phyloP scores from a whole-genome alignment of 257 asterid genomes.

The Solanum gandarillasii region DNA sequence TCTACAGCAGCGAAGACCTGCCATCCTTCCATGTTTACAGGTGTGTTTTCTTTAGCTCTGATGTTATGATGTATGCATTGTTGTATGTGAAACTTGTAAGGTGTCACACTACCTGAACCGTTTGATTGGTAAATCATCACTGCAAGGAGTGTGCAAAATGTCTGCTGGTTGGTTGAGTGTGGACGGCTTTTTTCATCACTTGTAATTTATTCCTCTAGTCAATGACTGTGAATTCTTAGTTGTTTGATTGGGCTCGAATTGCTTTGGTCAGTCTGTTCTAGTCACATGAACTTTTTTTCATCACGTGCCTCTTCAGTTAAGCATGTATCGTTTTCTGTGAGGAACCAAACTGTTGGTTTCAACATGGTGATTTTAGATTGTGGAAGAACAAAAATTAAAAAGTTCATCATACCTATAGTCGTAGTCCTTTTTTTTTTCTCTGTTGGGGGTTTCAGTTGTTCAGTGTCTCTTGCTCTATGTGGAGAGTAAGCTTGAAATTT shows the following conservation, averaged over 20 bases:
- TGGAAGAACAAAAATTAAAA: background rate
- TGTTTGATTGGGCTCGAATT: background rate
- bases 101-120: background rate
- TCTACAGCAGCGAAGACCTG: slow-evolving; percentile 85
- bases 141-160: background rate
- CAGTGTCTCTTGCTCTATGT: background rate
- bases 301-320: background rate
- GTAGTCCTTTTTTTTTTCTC: background rate
- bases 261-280: background rate
- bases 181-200: background rate
- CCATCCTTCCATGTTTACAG: slow-evolving; percentile 98
- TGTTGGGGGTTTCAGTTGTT: background rate
- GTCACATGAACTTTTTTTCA: background rate
- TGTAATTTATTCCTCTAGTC: background rate
- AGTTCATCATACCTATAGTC: background rate
- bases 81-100: background rate
- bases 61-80: background rate
- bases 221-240: background rate
- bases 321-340: background rate
- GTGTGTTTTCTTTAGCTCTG: slow-evolving; percentile 22
- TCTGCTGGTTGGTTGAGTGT: background rate
- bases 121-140: background rate
- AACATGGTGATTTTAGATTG: background rate
- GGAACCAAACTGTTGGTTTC: background rate
- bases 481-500: background rate